Evolutionary conservation across 371 early-diverging fungal genomes (phyloP).

Genomic region (Mucor saturninus): DNA sequence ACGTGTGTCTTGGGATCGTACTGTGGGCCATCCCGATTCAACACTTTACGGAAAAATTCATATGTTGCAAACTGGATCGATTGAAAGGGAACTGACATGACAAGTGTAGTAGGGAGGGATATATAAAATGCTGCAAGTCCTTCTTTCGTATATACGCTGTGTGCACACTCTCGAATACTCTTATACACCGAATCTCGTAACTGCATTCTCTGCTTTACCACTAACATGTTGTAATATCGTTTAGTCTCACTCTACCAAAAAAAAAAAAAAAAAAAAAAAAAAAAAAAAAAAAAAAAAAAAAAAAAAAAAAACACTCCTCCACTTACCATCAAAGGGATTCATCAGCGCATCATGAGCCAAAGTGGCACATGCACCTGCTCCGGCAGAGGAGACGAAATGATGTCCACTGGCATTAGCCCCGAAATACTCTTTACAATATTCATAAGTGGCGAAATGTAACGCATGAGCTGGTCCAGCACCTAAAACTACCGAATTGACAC

Average conservation of each 20-base stretch:
- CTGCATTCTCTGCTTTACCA: conserved; percentile 98
- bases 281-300: conserved; percentile 11
- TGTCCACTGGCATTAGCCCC: conserved; percentile 55
- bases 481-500: conserved; percentile 87
- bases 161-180: conserved; percentile 73
- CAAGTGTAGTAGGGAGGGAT: conserved; percentile 91
- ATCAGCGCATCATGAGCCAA: conserved; percentile 87
- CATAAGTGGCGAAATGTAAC: conserved; percentile 94
- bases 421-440: conserved; percentile 81
- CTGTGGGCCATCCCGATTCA: conserved; percentile 70
- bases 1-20: conserved; percentile 91
- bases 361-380: conserved; percentile 92
- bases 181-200: conserved; percentile 70
- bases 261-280: conserved; percentile 3
- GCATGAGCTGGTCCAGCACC: conserved; percentile 98
- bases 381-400: conserved; percentile 69
- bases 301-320: too few relatives aligned
- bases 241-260: too few relatives aligned
- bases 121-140: conserved; percentile 92
- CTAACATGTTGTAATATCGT: conserved; percentile 37
- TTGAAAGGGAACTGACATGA: conserved; percentile 95
- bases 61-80: conserved; percentile 92
- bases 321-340: conserved; percentile 93
- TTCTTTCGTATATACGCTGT: conserved; percentile 70
- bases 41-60: conserved; percentile 72